Conservation (phyloP, 192 early-diverging fungal genomes). For the Borealophlyctis nickersoniae region DNA sequence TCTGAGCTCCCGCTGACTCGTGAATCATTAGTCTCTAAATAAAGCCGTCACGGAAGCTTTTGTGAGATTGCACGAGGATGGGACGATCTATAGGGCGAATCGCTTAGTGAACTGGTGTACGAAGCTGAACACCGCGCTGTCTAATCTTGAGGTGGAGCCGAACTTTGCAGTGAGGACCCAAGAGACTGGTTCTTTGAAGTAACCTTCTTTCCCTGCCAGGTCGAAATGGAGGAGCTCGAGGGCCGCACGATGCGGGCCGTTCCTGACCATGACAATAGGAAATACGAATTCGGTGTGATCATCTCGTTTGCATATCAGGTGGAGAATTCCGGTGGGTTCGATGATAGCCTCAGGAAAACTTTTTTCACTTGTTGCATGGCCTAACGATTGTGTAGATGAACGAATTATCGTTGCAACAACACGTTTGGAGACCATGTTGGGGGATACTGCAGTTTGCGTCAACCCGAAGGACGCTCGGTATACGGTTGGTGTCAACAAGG, state of each 20-base stretch:
- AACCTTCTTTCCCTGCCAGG: slow-evolving; percentile 29
- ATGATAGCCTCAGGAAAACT: background rate
- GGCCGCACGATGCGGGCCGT: slow-evolving; percentile 83
- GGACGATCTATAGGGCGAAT: slow-evolving; percentile 93
- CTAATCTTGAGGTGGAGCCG: slow-evolving; percentile 80
- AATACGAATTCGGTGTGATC: slow-evolving; percentile 98
- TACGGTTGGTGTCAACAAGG: slow-evolving; percentile 48
- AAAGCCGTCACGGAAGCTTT: slow-evolving; percentile 92
- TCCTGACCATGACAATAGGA: slow-evolving; percentile 92
- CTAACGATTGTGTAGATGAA: slow-evolving; percentile 59
- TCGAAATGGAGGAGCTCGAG: slow-evolving; percentile 84
- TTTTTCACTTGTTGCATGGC: no score
- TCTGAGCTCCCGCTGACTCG: background rate
- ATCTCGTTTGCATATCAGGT: slow-evolving; percentile 92
- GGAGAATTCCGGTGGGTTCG: slow-evolving; percentile 57
- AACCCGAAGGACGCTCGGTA: slow-evolving; percentile 92
- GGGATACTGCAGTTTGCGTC: slow-evolving; percentile 94
- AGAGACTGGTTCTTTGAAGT: background rate
- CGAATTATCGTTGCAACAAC: slow-evolving; percentile 95
- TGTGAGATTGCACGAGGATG: slow-evolving; percentile 89
- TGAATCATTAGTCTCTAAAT: slow-evolving; percentile 48
- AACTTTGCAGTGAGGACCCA: background rate
- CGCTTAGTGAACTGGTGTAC: slow-evolving; percentile 99
- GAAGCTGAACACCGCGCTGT: slow-evolving; percentile 89
- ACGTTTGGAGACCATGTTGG: slow-evolving; percentile 99